Base-by-base conservation (phyloP, 2,329 filamentous ascomycete species). In the Pseudophaeomoniella oleicola region DNA sequence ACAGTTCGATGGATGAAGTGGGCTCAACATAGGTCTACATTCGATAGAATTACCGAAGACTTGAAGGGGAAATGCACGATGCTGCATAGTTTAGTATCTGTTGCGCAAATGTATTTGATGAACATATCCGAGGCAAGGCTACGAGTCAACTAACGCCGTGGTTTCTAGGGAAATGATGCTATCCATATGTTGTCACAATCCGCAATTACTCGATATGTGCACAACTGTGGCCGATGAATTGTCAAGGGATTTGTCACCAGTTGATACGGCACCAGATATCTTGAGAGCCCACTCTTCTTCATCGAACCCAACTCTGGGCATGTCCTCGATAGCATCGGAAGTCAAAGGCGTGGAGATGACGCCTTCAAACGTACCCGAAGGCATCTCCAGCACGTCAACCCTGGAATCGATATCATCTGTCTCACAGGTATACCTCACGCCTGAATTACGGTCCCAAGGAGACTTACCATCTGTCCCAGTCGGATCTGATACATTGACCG, bases 111-210 rank as follows among this genome's bases (percentile, higher is more conserved):
- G 42, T 44, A 27, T 32, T 18, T 37, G 30, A 27, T 39, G 14
- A n/a, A 11, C 34, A 9, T 15, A 4, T 30, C 22, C 31, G n/a
- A n/a, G n/a, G n/a, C n/a, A n/a, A n/a, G n/a, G n/a, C n/a, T n/a
- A n/a, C n/a, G n/a, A n/a, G n/a, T n/a, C n/a, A n/a, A n/a, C n/a
- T n/a, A n/a, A n/a, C n/a, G n/a, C 22, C 22, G 6, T 27, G 6
- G n/a, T n/a, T 27, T n/a, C n/a, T 27, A 27, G 42, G 30, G 42
- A 44, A 19, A 42, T 37, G 5, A 42, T 44, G 15, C 40, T 44
- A 16, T 34, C 30, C 5, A 34, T 36, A 4, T 44, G 42, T 16
- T 35, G 30, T 12, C 37, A 40, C 19, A n/a, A 44, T 30, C 42
- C 42, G 10, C 22, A 40, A 4, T 39, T 43, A 14, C 32, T 42